Evolutionary conservation across 495 filamentous ascomycete species (phyloP).

Genomic region (Sordaria brevicollis): DNA sequence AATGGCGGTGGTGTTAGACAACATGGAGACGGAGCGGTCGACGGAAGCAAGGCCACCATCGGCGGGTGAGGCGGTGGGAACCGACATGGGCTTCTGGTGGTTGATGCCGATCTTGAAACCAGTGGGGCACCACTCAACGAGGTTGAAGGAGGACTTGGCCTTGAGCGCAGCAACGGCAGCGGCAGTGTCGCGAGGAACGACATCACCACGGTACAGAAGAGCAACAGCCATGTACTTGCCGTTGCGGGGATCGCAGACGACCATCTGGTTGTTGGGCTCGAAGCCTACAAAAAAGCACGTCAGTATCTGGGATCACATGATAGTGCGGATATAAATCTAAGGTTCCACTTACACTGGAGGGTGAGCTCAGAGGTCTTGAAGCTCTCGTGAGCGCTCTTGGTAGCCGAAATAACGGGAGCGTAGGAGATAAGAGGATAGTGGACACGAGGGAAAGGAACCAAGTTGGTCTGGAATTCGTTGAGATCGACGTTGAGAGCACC

Average conservation of each 20-base stretch:
- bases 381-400: slow-evolving; percentile 80
- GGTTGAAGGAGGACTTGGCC: slow-evolving; percentile 79
- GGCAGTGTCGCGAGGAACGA: slow-evolving; percentile 75
- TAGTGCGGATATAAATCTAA: background rate
- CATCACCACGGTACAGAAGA: slow-evolving; percentile 82
- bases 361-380: slow-evolving; percentile 84
- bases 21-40: slow-evolving; percentile 80
- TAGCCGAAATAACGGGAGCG: slow-evolving; percentile 71
- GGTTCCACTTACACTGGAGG: slow-evolving; percentile 58
- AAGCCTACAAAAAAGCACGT: slow-evolving; percentile 42
- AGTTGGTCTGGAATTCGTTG: slow-evolving; percentile 91
- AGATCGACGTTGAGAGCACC: slow-evolving; percentile 86
- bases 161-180: slow-evolving; percentile 73
- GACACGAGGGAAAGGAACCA: slow-evolving; percentile 86
- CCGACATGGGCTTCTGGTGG: slow-evolving; percentile 74
- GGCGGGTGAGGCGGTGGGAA: slow-evolving; percentile 48
- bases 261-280: slow-evolving; percentile 95
- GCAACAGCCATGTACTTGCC: slow-evolving; percentile 95
- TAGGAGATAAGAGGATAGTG: slow-evolving; percentile 88
- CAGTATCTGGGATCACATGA: background rate
- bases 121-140: slow-evolving; percentile 94
- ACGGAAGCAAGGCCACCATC: slow-evolving; percentile 70
- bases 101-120: slow-evolving; percentile 94
- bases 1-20: slow-evolving; percentile 87
- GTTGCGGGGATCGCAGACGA: slow-evolving; percentile 82